Evolutionary conservation across 805 yeast genomes (phyloP).

Genomic region (Candida ficus): DNA sequence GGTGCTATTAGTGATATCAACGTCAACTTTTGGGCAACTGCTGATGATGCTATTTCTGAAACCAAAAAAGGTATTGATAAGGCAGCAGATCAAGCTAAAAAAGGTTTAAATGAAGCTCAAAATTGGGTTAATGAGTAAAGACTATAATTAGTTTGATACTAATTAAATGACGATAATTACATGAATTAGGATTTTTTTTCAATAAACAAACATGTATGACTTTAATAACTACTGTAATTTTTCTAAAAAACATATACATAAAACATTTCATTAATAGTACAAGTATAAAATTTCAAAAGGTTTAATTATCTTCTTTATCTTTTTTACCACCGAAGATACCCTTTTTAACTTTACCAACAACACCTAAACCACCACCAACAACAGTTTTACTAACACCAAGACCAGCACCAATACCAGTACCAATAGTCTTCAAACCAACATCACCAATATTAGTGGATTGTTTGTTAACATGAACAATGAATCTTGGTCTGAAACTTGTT

Average conservation of each 20-base stretch:
- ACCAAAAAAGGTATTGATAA: conserved; percentile 23
- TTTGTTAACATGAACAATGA: conserved; percentile 43
- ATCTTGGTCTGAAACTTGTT: conserved; percentile 65
- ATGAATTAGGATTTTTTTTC: too few species aligned
- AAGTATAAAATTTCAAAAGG: not conserved
- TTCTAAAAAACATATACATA: too few species aligned
- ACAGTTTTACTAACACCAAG: conserved; percentile 38
- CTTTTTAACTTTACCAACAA: conserved; percentile 36
- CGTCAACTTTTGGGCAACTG: conserved; percentile 27
- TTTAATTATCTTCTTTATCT: conserved; percentile 9
- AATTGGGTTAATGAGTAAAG: conserved; percentile 22
- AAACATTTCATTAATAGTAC: not conserved
- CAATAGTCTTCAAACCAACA: conserved; percentile 46
- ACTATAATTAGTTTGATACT: too few species aligned
- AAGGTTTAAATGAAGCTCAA: conserved; percentile 19
- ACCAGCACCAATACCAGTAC: conserved; percentile 44
- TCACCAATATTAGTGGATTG: conserved; percentile 38
- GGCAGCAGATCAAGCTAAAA: conserved; percentile 18
- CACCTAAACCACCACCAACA: conserved; percentile 40
- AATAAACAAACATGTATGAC: too few species aligned
- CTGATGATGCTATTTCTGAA: conserved; percentile 25
- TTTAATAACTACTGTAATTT: too few species aligned
- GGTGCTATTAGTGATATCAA: conserved; percentile 17
- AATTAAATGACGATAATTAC: too few species aligned
- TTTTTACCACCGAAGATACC: conserved; percentile 32